Percentiles rank a stretch among this genome's conserved stretches.
These are phyloP conservation scores for Pseudogymnoascus sp. DNA, from an alignment of 2,329 filamentous ascomycete species.

Conservation along the genomic window DNA sequence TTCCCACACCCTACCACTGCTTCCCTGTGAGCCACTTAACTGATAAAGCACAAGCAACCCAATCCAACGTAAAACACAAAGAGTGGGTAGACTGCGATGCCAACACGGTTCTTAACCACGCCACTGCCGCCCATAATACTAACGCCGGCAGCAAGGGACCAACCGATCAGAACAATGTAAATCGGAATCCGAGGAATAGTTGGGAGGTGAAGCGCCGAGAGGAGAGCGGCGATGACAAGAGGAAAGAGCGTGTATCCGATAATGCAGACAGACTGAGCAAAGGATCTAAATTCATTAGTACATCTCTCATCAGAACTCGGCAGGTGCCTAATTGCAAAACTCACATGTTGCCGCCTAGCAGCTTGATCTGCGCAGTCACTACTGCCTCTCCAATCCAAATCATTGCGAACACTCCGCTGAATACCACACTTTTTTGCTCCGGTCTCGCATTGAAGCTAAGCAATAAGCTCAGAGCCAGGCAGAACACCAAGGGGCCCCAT, in stretches of 20 bases:
- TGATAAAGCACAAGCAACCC: constrained; percentile 95
- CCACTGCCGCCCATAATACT: constrained; percentile 94
- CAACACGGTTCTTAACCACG: constrained; percentile 89
- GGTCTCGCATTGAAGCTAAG: constrained; percentile 73
- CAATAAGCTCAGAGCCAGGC: constrained; percentile 77
- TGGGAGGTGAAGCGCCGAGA: constrained; percentile 75
- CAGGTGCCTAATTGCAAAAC: constrained; percentile 32
- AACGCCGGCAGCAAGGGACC: constrained; percentile 91
- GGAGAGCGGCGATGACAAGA: constrained; percentile 81
- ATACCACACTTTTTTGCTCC: constrained; percentile 80
- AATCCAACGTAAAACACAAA: constrained; percentile 92
- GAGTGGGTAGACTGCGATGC: constrained; percentile 87
- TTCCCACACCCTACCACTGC: neutral
- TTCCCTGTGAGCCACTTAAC: constrained; percentile 43
- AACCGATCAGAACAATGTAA: constrained; percentile 79
- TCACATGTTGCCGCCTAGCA: constrained; percentile 94
- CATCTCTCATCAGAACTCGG: constrained; percentile 11
- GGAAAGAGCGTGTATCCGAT: constrained; percentile 98
- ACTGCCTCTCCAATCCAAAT: constrained; percentile 96
- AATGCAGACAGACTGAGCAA: constrained; percentile 94
- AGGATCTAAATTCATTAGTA: constrained; percentile 59
- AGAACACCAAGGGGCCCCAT: constrained; percentile 95
- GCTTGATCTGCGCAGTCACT: constrained; percentile 95
- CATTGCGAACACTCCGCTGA: constrained; percentile 92
- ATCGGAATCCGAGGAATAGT: constrained; percentile 81